phyloP scores from a whole-genome alignment of 805 yeast genomes.

The Saturnispora bothae region DNA sequence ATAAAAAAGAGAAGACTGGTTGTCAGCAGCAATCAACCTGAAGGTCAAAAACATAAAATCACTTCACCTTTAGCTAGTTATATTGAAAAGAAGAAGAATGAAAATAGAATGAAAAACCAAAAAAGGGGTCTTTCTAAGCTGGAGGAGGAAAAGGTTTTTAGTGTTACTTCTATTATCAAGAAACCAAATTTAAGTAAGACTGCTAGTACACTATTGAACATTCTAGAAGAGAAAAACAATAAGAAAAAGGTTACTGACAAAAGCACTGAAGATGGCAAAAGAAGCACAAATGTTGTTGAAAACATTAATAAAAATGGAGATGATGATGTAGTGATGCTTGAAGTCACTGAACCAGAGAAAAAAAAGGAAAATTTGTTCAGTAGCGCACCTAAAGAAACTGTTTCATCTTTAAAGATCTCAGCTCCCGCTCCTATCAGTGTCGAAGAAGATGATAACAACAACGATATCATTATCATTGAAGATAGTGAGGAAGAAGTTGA shows the following conservation, averaged over 20 bases:
- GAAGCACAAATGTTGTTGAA: too few relatives aligned
- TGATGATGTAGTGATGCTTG: not conserved
- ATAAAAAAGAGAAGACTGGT: conserved; percentile 21
- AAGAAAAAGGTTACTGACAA: not conserved
- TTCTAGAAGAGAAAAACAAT: conserved; percentile 6
- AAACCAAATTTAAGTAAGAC: conserved; percentile 13
- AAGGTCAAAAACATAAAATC: conserved; percentile 19
- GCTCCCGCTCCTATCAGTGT: not conserved
- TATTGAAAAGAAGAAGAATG: conserved; percentile 14
- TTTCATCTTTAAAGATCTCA: not conserved
- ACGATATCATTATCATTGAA: conserved; percentile 2
- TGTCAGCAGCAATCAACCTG: conserved; percentile 20
- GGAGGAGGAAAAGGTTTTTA: not conserved
- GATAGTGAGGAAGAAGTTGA: conserved; percentile 2
- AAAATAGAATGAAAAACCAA: conserved; percentile 5
- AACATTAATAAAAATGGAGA: too few relatives aligned
- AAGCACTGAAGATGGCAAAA: not conserved
- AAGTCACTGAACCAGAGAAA: not conserved
- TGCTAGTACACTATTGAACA: conserved; percentile 12
- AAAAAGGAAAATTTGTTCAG: not conserved
- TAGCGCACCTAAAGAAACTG: not conserved
- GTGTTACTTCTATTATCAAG: conserved; percentile 10
- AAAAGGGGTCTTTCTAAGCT: conserved; percentile 1
- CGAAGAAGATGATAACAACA: not conserved
- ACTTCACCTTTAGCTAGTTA: conserved; percentile 22